Evolutionary conservation across 129 eudicot species (phyloP).

Genomic region (Flaveria brownii): DNA sequence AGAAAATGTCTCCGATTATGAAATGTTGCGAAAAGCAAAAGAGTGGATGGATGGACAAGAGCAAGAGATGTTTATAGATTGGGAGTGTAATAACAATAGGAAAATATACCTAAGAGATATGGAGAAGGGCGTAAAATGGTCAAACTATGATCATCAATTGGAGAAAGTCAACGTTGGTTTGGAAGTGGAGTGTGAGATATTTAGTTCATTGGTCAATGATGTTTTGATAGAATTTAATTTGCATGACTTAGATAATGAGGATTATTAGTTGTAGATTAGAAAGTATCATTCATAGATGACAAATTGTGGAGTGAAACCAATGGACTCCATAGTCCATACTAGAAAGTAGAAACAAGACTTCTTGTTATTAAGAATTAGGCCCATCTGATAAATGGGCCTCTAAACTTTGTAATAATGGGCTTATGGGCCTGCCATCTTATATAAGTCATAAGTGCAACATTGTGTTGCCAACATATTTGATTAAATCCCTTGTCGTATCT

Average conservation of each 20-base stretch:
- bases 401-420: conserved; percentile 5
- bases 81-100: conserved; percentile 57
- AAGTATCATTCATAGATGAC: background rate
- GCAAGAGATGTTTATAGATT: conserved; percentile 38
- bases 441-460: background rate
- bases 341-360: background rate
- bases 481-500: background rate
- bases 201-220: conserved; percentile 48
- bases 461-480: background rate
- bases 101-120: conserved; percentile 52
- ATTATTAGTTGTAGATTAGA: background rate
- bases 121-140: conserved; percentile 58
- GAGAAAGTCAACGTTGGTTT: conserved; percentile 47
- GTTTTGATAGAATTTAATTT: conserved; percentile 34
- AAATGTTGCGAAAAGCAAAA: conserved; percentile 39
- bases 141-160: conserved; percentile 38
- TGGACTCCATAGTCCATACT: background rate
- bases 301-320: background rate
- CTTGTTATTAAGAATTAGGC: background rate
- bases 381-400: background rate
- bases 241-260: conserved; percentile 2
- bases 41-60: conserved; percentile 61
- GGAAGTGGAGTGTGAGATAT: conserved; percentile 59
- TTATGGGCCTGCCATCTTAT: background rate
- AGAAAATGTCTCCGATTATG: conserved; percentile 18